Evolutionary conservation across 2,329 filamentous ascomycete species (phyloP).

Genomic region (Elsinoe batatas): DNA sequence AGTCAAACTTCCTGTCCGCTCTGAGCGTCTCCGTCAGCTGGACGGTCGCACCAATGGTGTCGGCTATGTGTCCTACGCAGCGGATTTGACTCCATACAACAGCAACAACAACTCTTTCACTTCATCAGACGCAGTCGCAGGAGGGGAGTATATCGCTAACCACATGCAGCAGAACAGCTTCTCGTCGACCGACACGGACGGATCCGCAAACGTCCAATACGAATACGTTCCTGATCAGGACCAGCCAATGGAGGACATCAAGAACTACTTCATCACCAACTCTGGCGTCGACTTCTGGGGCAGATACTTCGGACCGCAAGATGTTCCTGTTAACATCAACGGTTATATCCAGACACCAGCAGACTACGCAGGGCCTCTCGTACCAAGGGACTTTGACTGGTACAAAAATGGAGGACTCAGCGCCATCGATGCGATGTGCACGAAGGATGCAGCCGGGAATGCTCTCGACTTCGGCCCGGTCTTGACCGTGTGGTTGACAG

Average conservation of each 20-base stretch:
- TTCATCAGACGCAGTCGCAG: slow-evolving; percentile 22
- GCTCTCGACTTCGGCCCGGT: not conserved
- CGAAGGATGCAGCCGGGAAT: not conserved
- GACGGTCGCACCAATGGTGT: not conserved
- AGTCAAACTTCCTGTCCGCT: not conserved
- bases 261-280: not conserved
- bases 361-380: not conserved
- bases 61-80: not conserved
- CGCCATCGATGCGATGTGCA: not conserved
- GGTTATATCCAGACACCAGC: not conserved
- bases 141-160: slow-evolving; percentile 45
- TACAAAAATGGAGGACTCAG: not conserved
- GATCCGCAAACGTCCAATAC: not conserved
- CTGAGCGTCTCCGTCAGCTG: not conserved
- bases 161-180: slow-evolving; percentile 29
- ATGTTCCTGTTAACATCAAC: not conserved
- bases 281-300: not conserved
- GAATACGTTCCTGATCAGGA: not conserved
- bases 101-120: not conserved
- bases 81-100: not conserved
- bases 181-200: slow-evolving; percentile 18
- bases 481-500: not conserved
- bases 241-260: not conserved
- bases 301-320: not conserved
- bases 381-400: slow-evolving; percentile 5